Conservation (phyloP, 1,284 basidiomycete genomes). For the Sanguinoderma infundibulare region DNA sequence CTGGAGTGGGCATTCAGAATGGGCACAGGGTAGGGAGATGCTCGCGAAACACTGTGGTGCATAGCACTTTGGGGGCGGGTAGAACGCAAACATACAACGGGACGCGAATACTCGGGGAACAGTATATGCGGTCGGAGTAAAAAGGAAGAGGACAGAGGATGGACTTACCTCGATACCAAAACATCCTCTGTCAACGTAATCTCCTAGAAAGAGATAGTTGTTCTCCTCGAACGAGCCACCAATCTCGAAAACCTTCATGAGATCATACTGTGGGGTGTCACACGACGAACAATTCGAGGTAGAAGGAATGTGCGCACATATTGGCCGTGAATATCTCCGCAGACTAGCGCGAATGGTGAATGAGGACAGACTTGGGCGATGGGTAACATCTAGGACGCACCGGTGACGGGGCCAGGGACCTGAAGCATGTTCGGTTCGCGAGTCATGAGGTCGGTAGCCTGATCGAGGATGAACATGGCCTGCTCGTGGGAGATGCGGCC, state of each 20-base stretch:
- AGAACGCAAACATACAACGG: background rate
- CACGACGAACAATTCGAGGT: background rate
- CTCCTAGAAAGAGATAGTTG: conserved; percentile 94
- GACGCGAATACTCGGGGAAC: background rate
- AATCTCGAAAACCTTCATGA: conserved; percentile 98
- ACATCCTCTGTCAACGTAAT: conserved; percentile 97
- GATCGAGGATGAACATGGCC: conserved; percentile 86
- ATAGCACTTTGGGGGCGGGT: background rate
- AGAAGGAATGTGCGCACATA: conserved; percentile 68
- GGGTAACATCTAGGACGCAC: conserved; percentile 49
- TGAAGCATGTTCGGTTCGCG: conserved; percentile 88
- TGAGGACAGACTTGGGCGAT: background rate
- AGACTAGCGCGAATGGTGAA: conserved; percentile 58
- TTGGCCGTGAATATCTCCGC: conserved; percentile 98
- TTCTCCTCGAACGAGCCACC: conserved; percentile 90
- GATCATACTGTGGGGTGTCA: conserved; percentile 68
- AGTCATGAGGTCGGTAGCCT: conserved; percentile 76
- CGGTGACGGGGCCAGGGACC: conserved; percentile 92
- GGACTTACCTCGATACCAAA: conserved; percentile 90
- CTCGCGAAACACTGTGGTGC: background rate
- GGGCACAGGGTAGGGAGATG: background rate
- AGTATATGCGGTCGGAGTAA: background rate
- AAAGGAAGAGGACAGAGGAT: conserved; percentile 16
- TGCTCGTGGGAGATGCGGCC: conserved; percentile 88
- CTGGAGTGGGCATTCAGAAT: conserved; percentile 15